Percentiles rank a stretch among this genome's conserved stretches.
Conservation (phyloP, 768 basidiomycete species). For the Rubroboletus pulcherrimus region DNA sequence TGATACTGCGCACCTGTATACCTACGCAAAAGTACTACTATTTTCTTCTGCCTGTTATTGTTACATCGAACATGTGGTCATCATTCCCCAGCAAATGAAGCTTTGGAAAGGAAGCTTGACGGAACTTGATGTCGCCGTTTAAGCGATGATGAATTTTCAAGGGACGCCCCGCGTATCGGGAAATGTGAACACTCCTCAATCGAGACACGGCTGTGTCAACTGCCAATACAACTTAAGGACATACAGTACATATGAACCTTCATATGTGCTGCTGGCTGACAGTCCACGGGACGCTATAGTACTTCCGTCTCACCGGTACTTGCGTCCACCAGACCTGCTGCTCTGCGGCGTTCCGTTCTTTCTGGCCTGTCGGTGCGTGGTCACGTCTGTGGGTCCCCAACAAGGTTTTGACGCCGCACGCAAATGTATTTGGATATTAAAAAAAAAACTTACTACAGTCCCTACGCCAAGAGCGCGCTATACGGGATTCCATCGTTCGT, state of each 20-base stretch:
- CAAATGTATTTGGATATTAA: constrained; percentile 10
- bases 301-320: neutral
- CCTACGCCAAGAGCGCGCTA: constrained; percentile 19
- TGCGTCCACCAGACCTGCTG: constrained; percentile 1
- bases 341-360: constrained; percentile 8
- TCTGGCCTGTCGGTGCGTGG: constrained; percentile 9
- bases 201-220: constrained; percentile 12
- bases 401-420: constrained; percentile 21
- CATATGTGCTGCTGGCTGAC: neutral
- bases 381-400: constrained; percentile 15
- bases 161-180: constrained; percentile 26
- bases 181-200: constrained; percentile 19
- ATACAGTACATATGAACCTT: neutral
- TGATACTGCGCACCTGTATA: neutral
- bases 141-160: constrained; percentile 24
- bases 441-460: constrained; percentile 20
- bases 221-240: neutral
- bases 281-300: neutral
- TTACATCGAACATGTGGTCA: constrained; percentile 7
- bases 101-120: constrained; percentile 15
- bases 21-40: constrained; percentile 18
- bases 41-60: constrained; percentile 21
- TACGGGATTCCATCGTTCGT: constrained; percentile 10
- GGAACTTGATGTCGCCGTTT: constrained; percentile 23
- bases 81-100: constrained; percentile 13